phyloP scores from a whole-genome alignment of 2,329 filamentous ascomycete genomes.

The Monilinia vaccinii-corymbosi region DNA sequence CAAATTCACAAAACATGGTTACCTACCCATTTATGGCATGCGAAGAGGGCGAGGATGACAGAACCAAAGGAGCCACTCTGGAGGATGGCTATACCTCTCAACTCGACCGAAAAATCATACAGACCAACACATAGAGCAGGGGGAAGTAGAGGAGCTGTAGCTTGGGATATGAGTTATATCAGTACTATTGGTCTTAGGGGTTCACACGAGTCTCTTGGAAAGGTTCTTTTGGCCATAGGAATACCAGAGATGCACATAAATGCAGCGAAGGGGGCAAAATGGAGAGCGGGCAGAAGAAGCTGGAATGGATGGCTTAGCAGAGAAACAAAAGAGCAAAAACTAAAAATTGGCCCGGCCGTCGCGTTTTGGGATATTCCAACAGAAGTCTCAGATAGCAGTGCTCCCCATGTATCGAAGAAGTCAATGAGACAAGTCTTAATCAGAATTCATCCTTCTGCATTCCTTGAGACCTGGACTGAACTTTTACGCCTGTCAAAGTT shows the following conservation, averaged over 20 bases:
- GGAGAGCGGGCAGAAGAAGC: slow-evolving; percentile 53
- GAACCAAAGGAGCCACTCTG: slow-evolving; percentile 70
- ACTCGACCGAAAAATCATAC: slow-evolving; percentile 84
- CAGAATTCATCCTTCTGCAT: slow-evolving; percentile 75
- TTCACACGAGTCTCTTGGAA: slow-evolving; percentile 49
- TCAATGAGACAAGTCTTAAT: slow-evolving; percentile 47
- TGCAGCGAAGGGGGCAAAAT: slow-evolving; percentile 57
- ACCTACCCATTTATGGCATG: slow-evolving; percentile 88
- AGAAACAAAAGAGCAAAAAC: slow-evolving; percentile 42
- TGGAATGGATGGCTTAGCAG: slow-evolving; percentile 50
- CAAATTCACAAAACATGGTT: slow-evolving; percentile 88
- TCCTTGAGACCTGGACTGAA: slow-evolving; percentile 55
- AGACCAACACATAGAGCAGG: slow-evolving; percentile 75
- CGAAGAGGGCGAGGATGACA: slow-evolving; percentile 87
- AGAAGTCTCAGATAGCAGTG: slow-evolving; percentile 13
- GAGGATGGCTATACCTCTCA: slow-evolving; percentile 79
- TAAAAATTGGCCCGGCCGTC: slow-evolving; percentile 61
- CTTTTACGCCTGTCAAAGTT: slow-evolving; percentile 48
- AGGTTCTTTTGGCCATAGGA: slow-evolving; percentile 57
- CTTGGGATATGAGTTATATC: slow-evolving; percentile 93
- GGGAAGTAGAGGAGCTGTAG: slow-evolving; percentile 65
- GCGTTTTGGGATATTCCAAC: slow-evolving; percentile 58
- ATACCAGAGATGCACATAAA: slow-evolving; percentile 51
- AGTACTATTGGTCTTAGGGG: slow-evolving; percentile 77
- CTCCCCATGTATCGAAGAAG: slow-evolving; percentile 31